A percentile compares a stretch with the other conserved stretches of the same genome.
Conservation (phyloP, 306 rosid genomes). For the Acacia crassicarpa region DNA sequence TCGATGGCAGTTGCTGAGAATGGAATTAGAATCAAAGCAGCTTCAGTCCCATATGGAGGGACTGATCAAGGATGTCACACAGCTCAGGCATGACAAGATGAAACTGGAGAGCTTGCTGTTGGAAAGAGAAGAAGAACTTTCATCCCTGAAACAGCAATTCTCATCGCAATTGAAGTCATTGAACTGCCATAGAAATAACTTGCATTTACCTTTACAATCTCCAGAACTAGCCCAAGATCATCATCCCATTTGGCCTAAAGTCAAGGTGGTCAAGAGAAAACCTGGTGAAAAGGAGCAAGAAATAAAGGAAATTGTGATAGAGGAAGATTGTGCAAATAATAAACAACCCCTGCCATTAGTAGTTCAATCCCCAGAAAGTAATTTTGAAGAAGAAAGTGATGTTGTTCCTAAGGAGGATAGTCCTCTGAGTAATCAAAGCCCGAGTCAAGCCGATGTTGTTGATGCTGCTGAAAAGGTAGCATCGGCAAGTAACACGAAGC, state of each 20-base stretch:
- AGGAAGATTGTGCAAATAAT: constrained; percentile 37
- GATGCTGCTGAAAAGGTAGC: constrained; percentile 34
- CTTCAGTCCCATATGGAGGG: constrained; percentile 70
- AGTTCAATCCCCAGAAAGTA: constrained; percentile 44
- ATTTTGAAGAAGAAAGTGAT: constrained; percentile 37
- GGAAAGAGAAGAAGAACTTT: constrained; percentile 61
- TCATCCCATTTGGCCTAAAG: constrained; percentile 45
- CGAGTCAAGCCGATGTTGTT: constrained; percentile 27
- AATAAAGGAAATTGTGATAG: constrained; percentile 44
- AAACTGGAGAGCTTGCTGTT: constrained; percentile 62
- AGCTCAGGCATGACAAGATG: constrained; percentile 71
- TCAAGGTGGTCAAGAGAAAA: constrained; percentile 47
- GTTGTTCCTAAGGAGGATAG: constrained; percentile 26
- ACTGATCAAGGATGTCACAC: constrained; percentile 65
- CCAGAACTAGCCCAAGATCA: constrained; percentile 38
- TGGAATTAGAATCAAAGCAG: constrained; percentile 80
- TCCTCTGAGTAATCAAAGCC: constrained; percentile 32
- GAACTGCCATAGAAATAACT: constrained; percentile 35
- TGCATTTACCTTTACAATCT: constrained; percentile 39
- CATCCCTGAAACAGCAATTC: constrained; percentile 63
- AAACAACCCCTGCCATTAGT: constrained; percentile 20
- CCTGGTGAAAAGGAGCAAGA: constrained; percentile 53
- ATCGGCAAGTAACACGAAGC: constrained; percentile 55
- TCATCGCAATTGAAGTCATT: constrained; percentile 50
- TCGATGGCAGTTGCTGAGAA: constrained; percentile 80